Base-by-base conservation (phyloP, 345 rosid species). In the Arabidopsis suecica region DNA sequence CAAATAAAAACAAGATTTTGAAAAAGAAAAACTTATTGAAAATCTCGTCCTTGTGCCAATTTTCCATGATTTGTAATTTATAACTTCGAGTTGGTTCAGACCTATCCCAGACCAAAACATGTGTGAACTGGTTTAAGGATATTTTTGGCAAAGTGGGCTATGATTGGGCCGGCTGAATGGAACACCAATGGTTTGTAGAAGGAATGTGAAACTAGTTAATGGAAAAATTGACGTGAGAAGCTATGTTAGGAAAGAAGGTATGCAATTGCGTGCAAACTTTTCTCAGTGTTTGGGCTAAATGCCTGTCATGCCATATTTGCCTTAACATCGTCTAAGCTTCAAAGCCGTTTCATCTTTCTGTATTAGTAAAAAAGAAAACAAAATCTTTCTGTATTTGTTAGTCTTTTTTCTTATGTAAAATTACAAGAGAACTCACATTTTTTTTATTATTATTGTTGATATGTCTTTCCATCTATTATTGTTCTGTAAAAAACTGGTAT, bases 131-230 rank as follows among this genome's bases (percentile, higher is more conserved):
- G n/a, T 66, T 66, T 18, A 5, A 5, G 14, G 1, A 28, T 25
- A 13, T 12, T 12, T 12, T 12, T 54, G 9, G 63, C 13, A 55
- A 30, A 58, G 7, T 58, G 65, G 74, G 73, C 56, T 69, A 3
- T n/a, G 14, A 18, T 11, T 69, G 73, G 65, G 65, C 65, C 74
- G 7, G 18, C 33, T 55, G 20, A 13, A 30, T 55, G 37, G 60
- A 55, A 2, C 18, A 16, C 25, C 59, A 14, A 55, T 12, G 20
- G 37, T 12, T 12, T 54, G 4, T 54, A 7, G 16, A 3, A 54
- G 13, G 6, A 28, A 28, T 28, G 32, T 28, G 32, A 28, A 28
- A 6, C 0, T 28, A 13, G 9, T 28, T 13, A 12, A 6, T 1
- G 38, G 60, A 5, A 14, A 11, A 14, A 56, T 56, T 14, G 38